phyloP scores from a whole-genome alignment of 2,329 filamentous ascomycete species.

The Neopestalotiopsis sp. region DNA sequence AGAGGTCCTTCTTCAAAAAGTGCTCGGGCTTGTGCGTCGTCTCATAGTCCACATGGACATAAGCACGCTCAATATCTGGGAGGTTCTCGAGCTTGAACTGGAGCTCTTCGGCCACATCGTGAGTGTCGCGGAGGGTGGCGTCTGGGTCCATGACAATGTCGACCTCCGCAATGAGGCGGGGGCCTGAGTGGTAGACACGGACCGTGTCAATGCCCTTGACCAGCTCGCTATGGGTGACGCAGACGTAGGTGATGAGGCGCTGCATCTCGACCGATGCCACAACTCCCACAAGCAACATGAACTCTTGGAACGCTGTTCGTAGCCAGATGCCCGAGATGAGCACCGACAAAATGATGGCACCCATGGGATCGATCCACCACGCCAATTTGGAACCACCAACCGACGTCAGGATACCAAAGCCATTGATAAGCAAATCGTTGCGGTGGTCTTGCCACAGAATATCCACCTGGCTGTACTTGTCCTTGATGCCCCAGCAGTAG shows the following conservation, averaged over 20 bases:
- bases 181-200: conserved; percentile 87
- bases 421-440: conserved; percentile 97
- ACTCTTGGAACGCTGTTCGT: conserved; percentile 84
- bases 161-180: conserved; percentile 90
- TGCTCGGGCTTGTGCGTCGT: conserved; percentile 94
- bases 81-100: conserved; percentile 93
- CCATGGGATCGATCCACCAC: conserved; percentile 96
- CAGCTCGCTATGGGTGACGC: conserved; percentile 84
- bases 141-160: conserved; percentile 91
- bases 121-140: conserved; percentile 75
- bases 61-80: conserved; percentile 89
- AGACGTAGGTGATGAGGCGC: conserved; percentile 95
- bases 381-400: conserved; percentile 86
- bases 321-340: conserved; percentile 84
- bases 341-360: conserved; percentile 81
- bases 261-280: conserved; percentile 84
- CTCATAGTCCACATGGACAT: conserved; percentile 97
- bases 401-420: conserved; percentile 87
- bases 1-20: conserved; percentile 65
- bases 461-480: conserved; percentile 88
- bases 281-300: conserved; percentile 88
- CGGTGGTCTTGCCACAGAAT: conserved; percentile 97
- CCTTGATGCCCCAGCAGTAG: conserved; percentile 90
- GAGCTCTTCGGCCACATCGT: conserved; percentile 92
- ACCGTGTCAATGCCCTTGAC: conserved; percentile 94